Conservation (phyloP, 495 filamentous ascomycete genomes). For the Pseudevernia furfuracea region DNA sequence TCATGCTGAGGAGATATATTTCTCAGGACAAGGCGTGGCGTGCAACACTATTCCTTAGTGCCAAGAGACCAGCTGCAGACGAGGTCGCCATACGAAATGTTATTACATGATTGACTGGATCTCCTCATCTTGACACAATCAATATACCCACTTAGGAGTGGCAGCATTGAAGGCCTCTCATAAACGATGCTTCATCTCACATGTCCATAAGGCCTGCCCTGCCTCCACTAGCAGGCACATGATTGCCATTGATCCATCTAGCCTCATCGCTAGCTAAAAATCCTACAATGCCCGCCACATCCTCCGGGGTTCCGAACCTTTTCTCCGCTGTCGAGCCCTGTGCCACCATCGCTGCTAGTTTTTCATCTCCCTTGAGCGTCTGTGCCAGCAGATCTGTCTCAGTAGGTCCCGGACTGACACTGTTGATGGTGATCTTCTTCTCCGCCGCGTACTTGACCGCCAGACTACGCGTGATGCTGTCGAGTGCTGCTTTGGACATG, state of each 20-base stretch:
- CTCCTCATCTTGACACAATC: too few species aligned
- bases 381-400: constrained; percentile 65
- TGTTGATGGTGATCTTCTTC: constrained; percentile 68
- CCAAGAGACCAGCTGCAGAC: too few species aligned
- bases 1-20: too few species aligned
- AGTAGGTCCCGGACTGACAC: constrained; percentile 66
- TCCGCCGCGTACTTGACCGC: not conserved
- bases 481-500: not conserved
- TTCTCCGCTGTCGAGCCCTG: not conserved
- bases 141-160: too few species aligned
- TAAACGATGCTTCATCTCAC: not conserved
- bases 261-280: not conserved
- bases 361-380: not conserved
- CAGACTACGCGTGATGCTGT: not conserved
- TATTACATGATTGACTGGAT: too few species aligned
- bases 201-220: not conserved
- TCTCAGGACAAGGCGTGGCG: too few species aligned
- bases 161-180: too few species aligned
- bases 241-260: not conserved
- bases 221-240: not conserved
- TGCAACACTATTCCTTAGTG: too few species aligned
- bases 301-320: not conserved
- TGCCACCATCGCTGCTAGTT: not conserved
- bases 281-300: not conserved
- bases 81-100: too few species aligned